Evolutionary conservation across 1,284 basidiomycete species (phyloP).

Genomic region (Omphalotus olearius): DNA sequence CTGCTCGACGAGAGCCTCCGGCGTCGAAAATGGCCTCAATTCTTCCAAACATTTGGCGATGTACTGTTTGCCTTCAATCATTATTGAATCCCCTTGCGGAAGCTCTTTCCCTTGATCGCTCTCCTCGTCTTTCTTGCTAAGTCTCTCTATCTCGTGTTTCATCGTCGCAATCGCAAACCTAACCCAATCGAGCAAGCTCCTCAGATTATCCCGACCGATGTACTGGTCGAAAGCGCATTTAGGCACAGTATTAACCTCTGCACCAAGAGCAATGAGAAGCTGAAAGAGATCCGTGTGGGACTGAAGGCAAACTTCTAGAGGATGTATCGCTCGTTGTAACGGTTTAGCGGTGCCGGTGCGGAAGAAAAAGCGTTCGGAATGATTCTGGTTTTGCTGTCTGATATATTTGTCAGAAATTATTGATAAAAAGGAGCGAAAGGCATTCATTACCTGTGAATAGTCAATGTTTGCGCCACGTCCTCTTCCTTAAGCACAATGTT

Average conservation of each 20-base stretch:
- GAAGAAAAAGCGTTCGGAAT: background rate
- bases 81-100: conserved; percentile 3
- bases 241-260: conserved; percentile 32
- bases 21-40: background rate
- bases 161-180: conserved; percentile 26
- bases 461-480: conserved; percentile 25
- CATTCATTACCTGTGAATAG: conserved; percentile 16
- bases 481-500: conserved; percentile 29
- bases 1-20: background rate
- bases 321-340: conserved; percentile 25
- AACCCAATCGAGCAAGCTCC: conserved; percentile 39
- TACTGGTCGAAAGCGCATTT: conserved; percentile 20
- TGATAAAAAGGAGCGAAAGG: background rate
- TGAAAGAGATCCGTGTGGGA: conserved; percentile 36
- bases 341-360: conserved; percentile 18
- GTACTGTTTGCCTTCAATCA: conserved; percentile 5
- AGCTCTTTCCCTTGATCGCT: conserved; percentile 21
- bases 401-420: background rate
- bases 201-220: conserved; percentile 17
- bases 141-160: conserved; percentile 18
- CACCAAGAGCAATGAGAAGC: conserved; percentile 40
- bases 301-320: conserved; percentile 39
- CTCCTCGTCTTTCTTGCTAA: conserved; percentile 7
- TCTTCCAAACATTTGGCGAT: background rate
- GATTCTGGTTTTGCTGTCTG: conserved; percentile 1